A percentile compares a stretch with the other conserved stretches of the same genome.
These are phyloP conservation scores for Nemania abortiva DNA, from an alignment of 2,329 filamentous ascomycete genomes.

Conservation along the genomic window DNA sequence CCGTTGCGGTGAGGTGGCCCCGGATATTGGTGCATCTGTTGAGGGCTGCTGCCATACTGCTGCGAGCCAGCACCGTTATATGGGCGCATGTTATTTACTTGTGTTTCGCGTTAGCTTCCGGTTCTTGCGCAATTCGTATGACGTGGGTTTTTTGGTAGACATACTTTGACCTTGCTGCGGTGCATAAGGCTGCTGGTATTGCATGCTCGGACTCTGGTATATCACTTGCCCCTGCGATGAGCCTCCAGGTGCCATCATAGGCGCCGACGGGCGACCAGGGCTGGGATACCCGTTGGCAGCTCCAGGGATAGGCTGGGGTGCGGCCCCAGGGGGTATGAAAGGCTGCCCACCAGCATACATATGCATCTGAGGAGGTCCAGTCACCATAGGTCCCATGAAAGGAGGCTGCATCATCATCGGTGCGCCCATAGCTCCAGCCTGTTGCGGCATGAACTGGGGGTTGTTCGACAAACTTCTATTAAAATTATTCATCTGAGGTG, in stretches of 20 bases:
- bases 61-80: slow-evolving; percentile 69
- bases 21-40: slow-evolving; percentile 73
- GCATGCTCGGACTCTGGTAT: slow-evolving; percentile 81
- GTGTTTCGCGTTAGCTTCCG: slow-evolving; percentile 54
- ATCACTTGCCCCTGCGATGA: slow-evolving; percentile 89
- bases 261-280: slow-evolving; percentile 80
- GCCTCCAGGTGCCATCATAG: slow-evolving; percentile 95
- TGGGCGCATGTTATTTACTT: slow-evolving; percentile 71
- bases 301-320: slow-evolving; percentile 67
- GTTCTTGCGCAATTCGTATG: slow-evolving; percentile 35
- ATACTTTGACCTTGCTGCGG: slow-evolving; percentile 81
- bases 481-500: slow-evolving; percentile 76
- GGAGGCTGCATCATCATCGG: slow-evolving; percentile 87
- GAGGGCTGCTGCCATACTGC: slow-evolving; percentile 74
- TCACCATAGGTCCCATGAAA: slow-evolving; percentile 80
- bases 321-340: slow-evolving; percentile 71
- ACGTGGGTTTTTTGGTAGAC: slow-evolving; percentile 55
- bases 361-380: slow-evolving; percentile 77
- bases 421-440: slow-evolving; percentile 76
- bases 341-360: slow-evolving; percentile 81
- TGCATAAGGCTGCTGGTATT: slow-evolving; percentile 80
- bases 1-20: slow-evolving; percentile 69
- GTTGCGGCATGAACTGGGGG: slow-evolving; percentile 78
- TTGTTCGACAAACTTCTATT: slow-evolving; percentile 78
- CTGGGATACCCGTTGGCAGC: slow-evolving; percentile 87